phyloP scores from a whole-genome alignment of 1,284 basidiomycete genomes.

The Rhodotorula glutinis region DNA sequence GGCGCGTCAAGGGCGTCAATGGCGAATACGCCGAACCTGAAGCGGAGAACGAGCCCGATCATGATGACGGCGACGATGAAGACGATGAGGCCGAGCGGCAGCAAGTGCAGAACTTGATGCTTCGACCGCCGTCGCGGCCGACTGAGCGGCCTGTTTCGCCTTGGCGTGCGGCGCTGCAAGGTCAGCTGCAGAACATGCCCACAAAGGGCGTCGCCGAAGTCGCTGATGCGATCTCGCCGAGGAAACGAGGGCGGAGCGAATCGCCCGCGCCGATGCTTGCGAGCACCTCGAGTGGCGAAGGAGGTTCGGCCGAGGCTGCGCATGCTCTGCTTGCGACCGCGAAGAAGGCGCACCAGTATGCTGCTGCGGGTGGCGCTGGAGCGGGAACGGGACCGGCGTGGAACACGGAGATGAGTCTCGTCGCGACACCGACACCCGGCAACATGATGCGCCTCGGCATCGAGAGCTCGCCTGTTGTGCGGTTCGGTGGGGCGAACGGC shows the following conservation, averaged over 20 bases:
- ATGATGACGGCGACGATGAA: background rate
- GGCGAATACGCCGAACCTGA: background rate
- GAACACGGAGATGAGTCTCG: constrained; percentile 11
- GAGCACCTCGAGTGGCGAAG: constrained; percentile 3
- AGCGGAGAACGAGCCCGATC: background rate
- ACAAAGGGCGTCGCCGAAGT: background rate
- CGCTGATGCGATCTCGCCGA: constrained; percentile 10
- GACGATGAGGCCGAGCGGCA: constrained; percentile 10
- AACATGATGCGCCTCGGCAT: constrained; percentile 12
- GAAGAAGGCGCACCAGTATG: constrained; percentile 21
- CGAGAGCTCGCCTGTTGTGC: constrained; percentile 25
- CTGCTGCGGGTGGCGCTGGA: background rate
- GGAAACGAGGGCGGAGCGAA: constrained; percentile 18
- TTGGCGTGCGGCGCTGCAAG: background rate
- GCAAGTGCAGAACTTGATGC: constrained; percentile 3
- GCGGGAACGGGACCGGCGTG: background rate
- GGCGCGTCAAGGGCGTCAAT: too few relatives aligned
- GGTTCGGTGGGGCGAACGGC: background rate
- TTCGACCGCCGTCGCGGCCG: background rate
- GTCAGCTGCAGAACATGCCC: background rate
- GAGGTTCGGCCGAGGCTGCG: constrained; percentile 19
- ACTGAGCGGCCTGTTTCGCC: constrained; percentile 1
- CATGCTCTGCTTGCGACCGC: constrained; percentile 28
- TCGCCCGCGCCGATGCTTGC: constrained; percentile 15
- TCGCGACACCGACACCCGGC: constrained; percentile 27